Base-by-base conservation (phyloP, 495 filamentous ascomycete species). In the Zalerion maritima region DNA sequence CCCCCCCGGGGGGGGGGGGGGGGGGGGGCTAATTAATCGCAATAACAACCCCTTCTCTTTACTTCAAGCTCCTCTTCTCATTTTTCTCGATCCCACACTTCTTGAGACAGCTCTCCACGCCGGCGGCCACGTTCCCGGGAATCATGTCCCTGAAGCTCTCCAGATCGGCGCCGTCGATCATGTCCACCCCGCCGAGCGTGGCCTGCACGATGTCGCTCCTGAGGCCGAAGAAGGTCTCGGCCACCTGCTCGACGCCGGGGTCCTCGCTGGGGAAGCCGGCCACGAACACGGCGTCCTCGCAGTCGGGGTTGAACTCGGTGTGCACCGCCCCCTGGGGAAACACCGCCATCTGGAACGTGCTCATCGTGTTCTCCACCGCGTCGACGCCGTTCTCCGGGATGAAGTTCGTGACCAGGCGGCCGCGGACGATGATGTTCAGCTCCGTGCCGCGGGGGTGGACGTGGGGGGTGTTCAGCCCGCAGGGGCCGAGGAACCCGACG, bases 261-360 rank as follows among this genome's bases (percentile, higher is more conserved):
- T 73, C 68, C 19, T 69, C 58, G 41, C 26, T 47, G 28, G 48
- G 49, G 24, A 73, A 57, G 2, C 49, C 52, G 5, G 63, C 62
- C 14, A 68, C 50, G 41, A 69, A 69, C 0, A 52, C 40, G 2
- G 59, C 59, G 28, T 50, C 34, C 10, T 58, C 53, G 47, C 67
- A 73, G 15, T 46, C 52, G 1, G 54, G 52, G 49, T 73, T 73
- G 40, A 57, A 58, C 45, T 73, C 57, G 21, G 54, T 57, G 45
- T 73, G 68, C 24, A 73, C 49, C 9, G 44, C 40, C 14, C 65
- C 68, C 43, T 48, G 42, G 28, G 54, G 63, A 44, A 69, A 69
- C 5, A 61, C 48, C 7, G 64, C 62, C 17, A 48, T 53, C 29
- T 62, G 49, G 37, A 57, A 54, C 28, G 48, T 46, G 17, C 38